These are phyloP conservation scores for Neurospora sp. DNA, from an alignment of 2,329 filamentous ascomycete species.

Conservation along the genomic window DNA sequence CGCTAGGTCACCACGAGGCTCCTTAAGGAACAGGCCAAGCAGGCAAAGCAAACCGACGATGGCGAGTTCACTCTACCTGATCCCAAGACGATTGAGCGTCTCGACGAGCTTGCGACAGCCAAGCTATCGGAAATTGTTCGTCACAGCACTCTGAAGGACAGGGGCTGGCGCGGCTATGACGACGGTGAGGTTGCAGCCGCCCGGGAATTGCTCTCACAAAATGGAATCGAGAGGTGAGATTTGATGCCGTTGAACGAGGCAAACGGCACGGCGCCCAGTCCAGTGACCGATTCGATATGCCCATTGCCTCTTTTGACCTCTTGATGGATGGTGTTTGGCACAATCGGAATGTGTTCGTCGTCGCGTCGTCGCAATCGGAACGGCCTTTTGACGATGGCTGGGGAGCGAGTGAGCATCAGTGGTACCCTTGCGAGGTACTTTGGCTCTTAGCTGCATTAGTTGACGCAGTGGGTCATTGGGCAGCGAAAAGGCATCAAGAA, in stretches of 20 bases:
- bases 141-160: slow-evolving; percentile 47
- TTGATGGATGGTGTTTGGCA: slow-evolving; percentile 6
- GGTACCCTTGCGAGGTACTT: slow-evolving; percentile 15
- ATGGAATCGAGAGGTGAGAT: slow-evolving; percentile 35
- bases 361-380: slow-evolving; percentile 2
- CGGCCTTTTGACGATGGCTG: slow-evolving; percentile 4
- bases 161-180: slow-evolving; percentile 64
- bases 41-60: slow-evolving; percentile 35
- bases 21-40: slow-evolving; percentile 32
- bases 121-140: slow-evolving; percentile 72
- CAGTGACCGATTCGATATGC: slow-evolving; percentile 20
- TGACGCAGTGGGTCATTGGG: slow-evolving; percentile 25
- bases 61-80: slow-evolving; percentile 46
- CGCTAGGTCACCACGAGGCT: slow-evolving; percentile 39
- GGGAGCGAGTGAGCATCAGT: slow-evolving; percentile 12
- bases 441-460: slow-evolving; percentile 12
- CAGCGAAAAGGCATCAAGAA: slow-evolving; percentile 20
- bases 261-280: slow-evolving; percentile 11
- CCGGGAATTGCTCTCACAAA: slow-evolving; percentile 52
- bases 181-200: slow-evolving; percentile 62
- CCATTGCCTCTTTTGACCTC: slow-evolving; percentile 13
- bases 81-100: slow-evolving; percentile 48
- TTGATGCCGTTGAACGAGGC: slow-evolving; percentile 1
- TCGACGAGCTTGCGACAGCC: slow-evolving; percentile 62
- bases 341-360: not conserved